Base-by-base conservation (phyloP, 495 filamentous ascomycete genomes). In the Xylaria grammica region DNA sequence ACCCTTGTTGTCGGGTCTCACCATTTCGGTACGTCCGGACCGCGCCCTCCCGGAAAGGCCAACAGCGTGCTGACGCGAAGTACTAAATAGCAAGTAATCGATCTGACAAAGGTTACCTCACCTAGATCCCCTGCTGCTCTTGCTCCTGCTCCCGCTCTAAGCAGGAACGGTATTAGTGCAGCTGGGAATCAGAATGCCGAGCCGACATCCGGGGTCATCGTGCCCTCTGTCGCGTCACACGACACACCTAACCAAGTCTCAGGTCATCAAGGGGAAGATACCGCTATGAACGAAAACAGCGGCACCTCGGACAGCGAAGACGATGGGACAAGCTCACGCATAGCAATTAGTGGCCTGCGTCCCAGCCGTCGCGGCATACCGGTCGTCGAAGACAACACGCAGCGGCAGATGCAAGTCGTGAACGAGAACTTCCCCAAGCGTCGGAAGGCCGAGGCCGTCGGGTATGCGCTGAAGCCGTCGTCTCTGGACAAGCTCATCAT, bases 401-500 rank as follows among this genome's bases (percentile, higher is more conserved):
- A 63, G 50, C 60, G 60, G 20, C 60, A 63, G 19, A 63, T 63
- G 60, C 34, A 54, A 17, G 40, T 63, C 11, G 26, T 44, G 49
- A 42, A 63, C 24, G 60, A 55, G n/a, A 54, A 54, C 50, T 55
- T 53, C 15, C 49, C 60, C 0, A 63, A 63, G 19, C 60, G 60
- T 17, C 60, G 60, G 22, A 63, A 63, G 13, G 49, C 60, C 19
- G 60, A 63, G 48, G 49, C 50, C n/a, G 49, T 54, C 3, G 60
- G 60, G 3, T 63, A 63, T 40, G 36, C 60, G 19, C 20, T 63
- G 60, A 63, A 63, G 22, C 60, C 60, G 5, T 63, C 60, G 17
- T 54, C 60, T 0, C 36, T 63, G 36, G 60, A 63, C 29, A 63
- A 63, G 38, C 60, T 63, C 36, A 54, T 63, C 38, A 46, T 42